Percentiles rank a stretch among this genome's conserved stretches.
Evolutionary conservation across 768 basidiomycete genomes (phyloP).

Genomic region (Kwoniella mangroviensis): DNA sequence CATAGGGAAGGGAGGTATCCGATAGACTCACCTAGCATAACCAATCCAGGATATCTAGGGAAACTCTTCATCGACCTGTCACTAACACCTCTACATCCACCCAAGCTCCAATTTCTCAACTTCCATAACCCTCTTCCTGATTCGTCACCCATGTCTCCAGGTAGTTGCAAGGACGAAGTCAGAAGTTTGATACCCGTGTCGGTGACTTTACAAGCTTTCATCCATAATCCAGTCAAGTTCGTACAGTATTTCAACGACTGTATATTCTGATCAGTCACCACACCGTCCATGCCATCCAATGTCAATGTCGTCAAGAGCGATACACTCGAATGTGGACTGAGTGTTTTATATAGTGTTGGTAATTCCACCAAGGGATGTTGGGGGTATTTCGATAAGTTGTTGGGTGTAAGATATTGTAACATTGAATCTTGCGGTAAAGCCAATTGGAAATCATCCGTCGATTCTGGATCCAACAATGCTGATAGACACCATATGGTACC

Average conservation of each 20-base stretch:
- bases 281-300: constrained; percentile 29
- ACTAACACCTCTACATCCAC: constrained; percentile 33
- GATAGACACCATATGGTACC: constrained; percentile 41
- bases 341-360: constrained; percentile 31
- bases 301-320: constrained; percentile 40
- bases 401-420: constrained; percentile 26
- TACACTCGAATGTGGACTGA: constrained; percentile 8
- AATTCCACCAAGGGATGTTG: constrained; percentile 41
- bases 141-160: constrained; percentile 10
- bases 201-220: constrained; percentile 37
- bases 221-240: constrained; percentile 43
- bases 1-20: neutral
- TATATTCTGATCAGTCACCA: constrained; percentile 37
- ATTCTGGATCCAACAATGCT: constrained; percentile 26
- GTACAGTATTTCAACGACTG: constrained; percentile 38
- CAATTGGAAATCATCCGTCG: constrained; percentile 20
- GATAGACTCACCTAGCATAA: constrained; percentile 39
- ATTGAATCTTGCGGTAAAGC: constrained; percentile 27
- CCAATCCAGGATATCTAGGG: constrained; percentile 47
- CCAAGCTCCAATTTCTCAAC: constrained; percentile 39
- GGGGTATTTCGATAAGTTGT: constrained; percentile 13
- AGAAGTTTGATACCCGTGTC: constrained; percentile 39
- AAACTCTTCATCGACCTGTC: constrained; percentile 39
- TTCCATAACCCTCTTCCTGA: constrained; percentile 42
- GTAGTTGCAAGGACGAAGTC: constrained; percentile 38